A percentile compares a stretch with the other conserved stretches of the same genome.
These are phyloP conservation scores for Penicillium sp. DNA, from an alignment of 2,329 filamentous ascomycete species.

Conservation along the genomic window DNA sequence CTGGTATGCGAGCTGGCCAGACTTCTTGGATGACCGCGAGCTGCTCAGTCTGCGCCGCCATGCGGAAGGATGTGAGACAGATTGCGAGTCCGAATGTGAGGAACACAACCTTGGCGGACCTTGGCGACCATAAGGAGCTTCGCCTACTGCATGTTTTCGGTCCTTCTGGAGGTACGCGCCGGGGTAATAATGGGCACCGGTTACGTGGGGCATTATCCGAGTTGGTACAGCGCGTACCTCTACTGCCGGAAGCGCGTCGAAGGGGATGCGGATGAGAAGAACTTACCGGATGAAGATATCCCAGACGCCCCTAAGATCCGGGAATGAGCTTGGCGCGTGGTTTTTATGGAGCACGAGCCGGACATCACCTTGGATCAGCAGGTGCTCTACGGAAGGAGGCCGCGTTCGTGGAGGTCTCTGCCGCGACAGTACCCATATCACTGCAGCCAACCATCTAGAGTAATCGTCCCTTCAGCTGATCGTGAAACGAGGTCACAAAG, in stretches of 20 bases:
- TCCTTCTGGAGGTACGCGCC: not conserved
- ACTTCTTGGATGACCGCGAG: not conserved
- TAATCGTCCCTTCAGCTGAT: conserved; percentile 37
- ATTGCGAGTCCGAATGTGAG: conserved; percentile 2
- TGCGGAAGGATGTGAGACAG: not conserved
- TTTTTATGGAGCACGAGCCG: not conserved
- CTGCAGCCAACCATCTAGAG: conserved; percentile 40
- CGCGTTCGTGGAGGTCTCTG: conserved; percentile 44
- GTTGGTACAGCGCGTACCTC: not conserved
- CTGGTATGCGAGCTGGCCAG: not conserved
- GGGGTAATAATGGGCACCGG: not conserved
- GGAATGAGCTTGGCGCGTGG: not conserved
- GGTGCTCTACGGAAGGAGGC: conserved; percentile 12
- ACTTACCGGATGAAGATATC: too few species aligned
- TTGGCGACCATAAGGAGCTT: too few species aligned
- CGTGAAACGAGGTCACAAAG: conserved; percentile 41
- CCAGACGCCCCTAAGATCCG: not conserved
- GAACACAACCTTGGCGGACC: too few species aligned
- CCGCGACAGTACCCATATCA: conserved; percentile 50
- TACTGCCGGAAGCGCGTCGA: not conserved
- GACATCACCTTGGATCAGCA: not conserved
- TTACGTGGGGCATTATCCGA: not conserved
- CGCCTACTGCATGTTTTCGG: too few species aligned
- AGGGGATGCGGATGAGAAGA: not conserved
- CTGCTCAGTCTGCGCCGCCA: not conserved